Base-by-base conservation (phyloP, 345 rosid genomes). In the Anastatica hierochuntica region DNA sequence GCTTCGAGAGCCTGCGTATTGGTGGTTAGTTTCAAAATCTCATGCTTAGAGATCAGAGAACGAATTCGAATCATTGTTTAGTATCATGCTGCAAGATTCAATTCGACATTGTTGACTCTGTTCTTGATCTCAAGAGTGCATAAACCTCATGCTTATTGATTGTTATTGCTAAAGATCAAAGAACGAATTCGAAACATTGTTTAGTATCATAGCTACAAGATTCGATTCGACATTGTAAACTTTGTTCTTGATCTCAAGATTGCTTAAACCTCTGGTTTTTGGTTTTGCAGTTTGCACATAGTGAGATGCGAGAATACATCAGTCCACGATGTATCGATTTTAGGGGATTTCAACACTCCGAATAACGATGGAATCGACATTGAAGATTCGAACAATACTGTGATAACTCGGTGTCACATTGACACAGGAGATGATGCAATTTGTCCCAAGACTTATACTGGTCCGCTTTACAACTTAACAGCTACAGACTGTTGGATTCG, bases 341-440 rank as follows among this genome's bases (percentile, higher is more conserved):
- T 76, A 19, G 98, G 95, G 9, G 94, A 87, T 44, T 90, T 90
- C 46, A 82, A 80, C 61, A 77, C 89, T 2, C 98, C 96, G 1
- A 87, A 87, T 71, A 87, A 90, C 53, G 98, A 90, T 40, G 96
- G 98, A 7, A 84, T 90, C 45, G 96, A 87, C 53, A 77, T 87
- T 8, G 98, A 84, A 43, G 96, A 90, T 47, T 84, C 98, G 0
- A 87, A 82, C 58, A 74, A 87, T 40, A 90, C 96, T 1, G 31
- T 75, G 7, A 84, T 87, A 34, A 78, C 86, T 10, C 71, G 89
- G 63, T 79, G 85, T 71, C 76, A 56, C 33, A 90, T 90, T 5
- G 79, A 87, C 45, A 87, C 96, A 4, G 95, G 98, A 36, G 98
- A 90, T 23, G 96, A 90, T 49, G 98, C 98, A 18, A 84, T 90